These are phyloP conservation scores for Polytrichum commune DNA, from an alignment of 225 moss, liverwort and hornwort species.

Conservation along the genomic window DNA sequence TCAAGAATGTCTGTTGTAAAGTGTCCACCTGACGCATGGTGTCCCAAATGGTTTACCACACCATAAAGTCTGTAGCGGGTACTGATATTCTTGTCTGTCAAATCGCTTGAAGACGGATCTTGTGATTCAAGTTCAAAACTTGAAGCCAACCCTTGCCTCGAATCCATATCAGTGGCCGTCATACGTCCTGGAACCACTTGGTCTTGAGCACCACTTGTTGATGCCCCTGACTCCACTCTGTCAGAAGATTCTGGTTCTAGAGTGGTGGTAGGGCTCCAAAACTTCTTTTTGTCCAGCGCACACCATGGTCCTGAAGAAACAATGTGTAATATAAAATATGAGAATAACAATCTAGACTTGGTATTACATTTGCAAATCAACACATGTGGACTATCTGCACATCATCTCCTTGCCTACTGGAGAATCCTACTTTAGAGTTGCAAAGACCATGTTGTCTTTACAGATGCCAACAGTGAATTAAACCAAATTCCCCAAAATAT, in stretches of 20 bases:
- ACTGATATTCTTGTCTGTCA: constrained; percentile 8
- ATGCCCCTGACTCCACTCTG: constrained; percentile 9
- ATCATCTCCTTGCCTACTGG: too few relatives aligned
- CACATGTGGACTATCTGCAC: too few relatives aligned
- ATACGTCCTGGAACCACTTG: background rate
- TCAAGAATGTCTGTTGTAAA: constrained; percentile 35
- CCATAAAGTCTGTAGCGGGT: constrained; percentile 39
- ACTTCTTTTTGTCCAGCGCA: constrained; percentile 36
- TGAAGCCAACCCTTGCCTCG: constrained; percentile 7
- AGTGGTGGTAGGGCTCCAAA: constrained; percentile 31
- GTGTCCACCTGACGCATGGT: constrained; percentile 41
- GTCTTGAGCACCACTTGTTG: constrained; percentile 12
- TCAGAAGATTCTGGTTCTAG: background rate
- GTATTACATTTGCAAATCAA: too few relatives aligned
- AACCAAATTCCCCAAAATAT: too few relatives aligned
- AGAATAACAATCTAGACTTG: too few relatives aligned
- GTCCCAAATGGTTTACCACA: constrained; percentile 47
- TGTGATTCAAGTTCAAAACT: constrained; percentile 4
- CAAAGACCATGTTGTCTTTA: too few relatives aligned
- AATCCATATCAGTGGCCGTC: constrained; percentile 6
- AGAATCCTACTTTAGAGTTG: too few relatives aligned
- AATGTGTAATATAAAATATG: too few relatives aligned
- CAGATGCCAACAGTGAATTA: too few relatives aligned
- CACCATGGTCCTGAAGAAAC: constrained; percentile 41
- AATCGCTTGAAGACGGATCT: background rate